Base-by-base conservation (phyloP, 768 basidiomycete species). In the Auriculariales sp. region DNA sequence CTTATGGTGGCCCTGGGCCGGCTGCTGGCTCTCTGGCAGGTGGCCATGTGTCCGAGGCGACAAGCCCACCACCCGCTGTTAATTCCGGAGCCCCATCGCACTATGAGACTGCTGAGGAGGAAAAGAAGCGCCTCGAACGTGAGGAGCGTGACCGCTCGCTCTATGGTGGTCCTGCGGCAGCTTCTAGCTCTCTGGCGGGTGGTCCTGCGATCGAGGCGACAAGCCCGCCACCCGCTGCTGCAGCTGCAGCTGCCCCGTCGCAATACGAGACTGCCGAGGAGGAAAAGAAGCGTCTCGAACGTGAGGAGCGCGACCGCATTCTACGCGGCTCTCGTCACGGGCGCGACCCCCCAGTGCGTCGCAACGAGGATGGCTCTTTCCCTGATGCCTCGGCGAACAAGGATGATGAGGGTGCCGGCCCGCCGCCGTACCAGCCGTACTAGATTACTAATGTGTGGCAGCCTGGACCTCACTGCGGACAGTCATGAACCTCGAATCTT, bases 251-350 rank as follows among this genome's bases (percentile, higher is more conserved):
- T 15, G 47, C 62, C 27, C 52, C 56, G 28, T 52, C 62, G 12
- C 63, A 62, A 51, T 68, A 59, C 27, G 77, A 76, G 61, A 72
- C 68, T 47, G 80, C 78, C 1, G 75, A 73, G 58, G 81, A 81
- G 39, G 81, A 82, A 67, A 83, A 84, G 70, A 70, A 58, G 56
- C 68, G 79, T n/a, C 66, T 83, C 29, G 80, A 83, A 61, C 72
- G 74, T 39, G 81, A 85, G 58, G 79, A 82, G 56, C 67, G 69
- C 66, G 81, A 72, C 66, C 68, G 68, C 50, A 62, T 68, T 55
- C 68, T 65, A 12, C 59, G 54, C 0, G 58, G 53, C 35, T 22
- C n/a, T n/a, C n/a, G 15, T 22, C 10, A 44, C 6, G 39, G 27
- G 5, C 39, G 12, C 7, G 15, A 25, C 39, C 22, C 22, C 15